Evolutionary conservation across 2,329 filamentous ascomycete species (phyloP).

Genomic region (Apiospora marii): DNA sequence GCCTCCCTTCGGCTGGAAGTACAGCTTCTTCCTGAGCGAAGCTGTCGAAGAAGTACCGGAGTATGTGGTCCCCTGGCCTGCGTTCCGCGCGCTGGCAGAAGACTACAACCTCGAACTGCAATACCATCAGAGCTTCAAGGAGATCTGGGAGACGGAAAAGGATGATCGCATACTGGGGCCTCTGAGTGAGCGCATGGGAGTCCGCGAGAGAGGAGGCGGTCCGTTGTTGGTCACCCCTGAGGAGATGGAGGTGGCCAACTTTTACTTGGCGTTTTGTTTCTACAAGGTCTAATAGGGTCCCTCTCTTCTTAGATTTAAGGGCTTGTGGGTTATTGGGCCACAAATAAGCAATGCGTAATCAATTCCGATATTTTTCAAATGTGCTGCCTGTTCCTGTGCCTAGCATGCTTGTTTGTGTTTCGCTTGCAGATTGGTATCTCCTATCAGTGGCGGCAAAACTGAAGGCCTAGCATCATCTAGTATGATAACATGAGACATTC

Average conservation of each 20-base stretch:
- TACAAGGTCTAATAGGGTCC: slow-evolving; percentile 76
- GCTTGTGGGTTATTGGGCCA: background rate
- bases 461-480: background rate
- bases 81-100: slow-evolving; percentile 92
- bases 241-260: slow-evolving; percentile 90
- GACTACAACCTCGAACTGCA: slow-evolving; percentile 96
- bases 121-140: slow-evolving; percentile 88
- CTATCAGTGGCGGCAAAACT: background rate
- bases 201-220: slow-evolving; percentile 74
- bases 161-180: slow-evolving; percentile 82
- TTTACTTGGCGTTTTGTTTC: slow-evolving; percentile 96
- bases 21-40: slow-evolving; percentile 94
- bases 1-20: slow-evolving; percentile 96
- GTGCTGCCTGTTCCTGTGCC: background rate
- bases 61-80: slow-evolving; percentile 98
- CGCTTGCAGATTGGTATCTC: no score
- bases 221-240: slow-evolving; percentile 78
- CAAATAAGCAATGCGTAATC: slow-evolving; percentile 1
- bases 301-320: background rate
- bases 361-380: background rate
- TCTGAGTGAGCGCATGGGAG: slow-evolving; percentile 94
- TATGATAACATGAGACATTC: background rate
- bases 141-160: slow-evolving; percentile 93
- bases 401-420: background rate
- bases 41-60: slow-evolving; percentile 96